Conservation (phyloP, 2,329 filamentous ascomycete genomes). For the Aciculosporium take region DNA sequence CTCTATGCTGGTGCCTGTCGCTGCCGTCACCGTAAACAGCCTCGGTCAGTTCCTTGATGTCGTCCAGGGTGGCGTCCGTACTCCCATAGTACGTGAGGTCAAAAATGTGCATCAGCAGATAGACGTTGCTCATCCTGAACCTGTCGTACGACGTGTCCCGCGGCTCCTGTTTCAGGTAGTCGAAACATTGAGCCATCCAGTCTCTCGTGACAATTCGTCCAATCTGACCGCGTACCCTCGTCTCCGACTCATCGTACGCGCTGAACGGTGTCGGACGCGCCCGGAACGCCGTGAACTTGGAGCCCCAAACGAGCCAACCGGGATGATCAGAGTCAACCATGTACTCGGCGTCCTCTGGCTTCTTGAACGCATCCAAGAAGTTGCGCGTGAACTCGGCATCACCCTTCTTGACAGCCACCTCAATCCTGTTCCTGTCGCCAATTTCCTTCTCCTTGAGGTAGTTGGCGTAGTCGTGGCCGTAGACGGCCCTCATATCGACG, state of each 20-base stretch:
- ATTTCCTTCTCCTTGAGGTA: conserved; percentile 67
- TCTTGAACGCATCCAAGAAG: conserved; percentile 64
- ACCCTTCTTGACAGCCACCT: conserved; percentile 57
- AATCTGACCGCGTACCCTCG: conserved; percentile 59
- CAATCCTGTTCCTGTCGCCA: conserved; percentile 59
- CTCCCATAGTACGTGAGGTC: conserved; percentile 74
- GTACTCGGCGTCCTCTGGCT: conserved; percentile 56
- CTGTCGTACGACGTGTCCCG: conserved; percentile 68
- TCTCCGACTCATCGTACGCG: conserved; percentile 69
- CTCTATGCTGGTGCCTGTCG: conserved; percentile 95
- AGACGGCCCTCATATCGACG: conserved; percentile 74
- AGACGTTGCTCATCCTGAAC: conserved; percentile 78
- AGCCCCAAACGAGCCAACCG: conserved; percentile 93
- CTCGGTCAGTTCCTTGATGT: conserved; percentile 68
- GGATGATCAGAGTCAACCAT: conserved; percentile 86
- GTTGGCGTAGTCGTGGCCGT: conserved; percentile 74
- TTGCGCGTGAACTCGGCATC: conserved; percentile 66
- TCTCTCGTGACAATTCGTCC: conserved; percentile 64
- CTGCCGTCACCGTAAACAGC: conserved; percentile 80
- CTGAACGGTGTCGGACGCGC: conserved; percentile 55
- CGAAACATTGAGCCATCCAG: conserved; percentile 82
- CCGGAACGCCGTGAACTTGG: conserved; percentile 67
- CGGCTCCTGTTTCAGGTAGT: conserved; percentile 91
- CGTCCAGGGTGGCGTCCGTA: conserved; percentile 67
- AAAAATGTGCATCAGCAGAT: conserved; percentile 78